Evolutionary conservation across 192 early-diverging fungal species (phyloP).

Genomic region (Phlyctochytrium arcticum): DNA sequence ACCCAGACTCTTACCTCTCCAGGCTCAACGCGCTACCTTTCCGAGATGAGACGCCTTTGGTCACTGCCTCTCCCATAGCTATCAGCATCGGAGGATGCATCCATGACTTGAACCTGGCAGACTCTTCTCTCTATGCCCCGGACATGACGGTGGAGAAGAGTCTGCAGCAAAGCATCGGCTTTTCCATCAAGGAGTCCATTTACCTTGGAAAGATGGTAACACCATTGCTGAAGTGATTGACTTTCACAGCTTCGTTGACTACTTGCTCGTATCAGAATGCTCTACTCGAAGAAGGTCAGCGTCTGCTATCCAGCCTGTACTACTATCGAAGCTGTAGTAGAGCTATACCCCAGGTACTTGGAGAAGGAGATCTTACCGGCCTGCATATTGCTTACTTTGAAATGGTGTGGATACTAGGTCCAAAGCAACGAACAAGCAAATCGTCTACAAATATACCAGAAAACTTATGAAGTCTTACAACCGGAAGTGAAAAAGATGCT

Average conservation of each 20-base stretch:
- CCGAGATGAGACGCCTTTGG: neutral
- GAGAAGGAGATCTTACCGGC: too few species aligned
- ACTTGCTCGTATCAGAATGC: conserved; percentile 16
- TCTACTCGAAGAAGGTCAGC: conserved; percentile 32
- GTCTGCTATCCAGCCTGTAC: conserved; percentile 37
- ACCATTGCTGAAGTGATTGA: neutral
- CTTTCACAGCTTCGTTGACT: neutral
- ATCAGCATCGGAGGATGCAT: conserved; percentile 13
- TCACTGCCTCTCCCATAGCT: conserved; percentile 1
- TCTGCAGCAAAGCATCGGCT: conserved; percentile 1
- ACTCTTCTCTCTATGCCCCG: conserved; percentile 20
- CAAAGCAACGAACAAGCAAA: conserved; percentile 31
- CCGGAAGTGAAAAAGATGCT: conserved; percentile 43
- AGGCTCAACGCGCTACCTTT: conserved; percentile 1
- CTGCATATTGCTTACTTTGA: too few species aligned
- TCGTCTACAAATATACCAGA: conserved; percentile 22
- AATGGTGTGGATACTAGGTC: too few species aligned
- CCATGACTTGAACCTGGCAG: conserved; percentile 30
- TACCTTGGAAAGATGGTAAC: conserved; percentile 32
- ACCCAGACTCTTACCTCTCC: conserved; percentile 14
- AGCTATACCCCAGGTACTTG: conserved; percentile 42
- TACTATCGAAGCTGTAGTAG: conserved; percentile 37
- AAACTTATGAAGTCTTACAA: conserved; percentile 33
- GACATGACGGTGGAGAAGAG: conserved; percentile 18
- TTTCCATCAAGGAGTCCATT: conserved; percentile 30